These are phyloP conservation scores for Fusarium papillatum DNA, from an alignment of 2,329 filamentous ascomycete species.

Conservation along the genomic window DNA sequence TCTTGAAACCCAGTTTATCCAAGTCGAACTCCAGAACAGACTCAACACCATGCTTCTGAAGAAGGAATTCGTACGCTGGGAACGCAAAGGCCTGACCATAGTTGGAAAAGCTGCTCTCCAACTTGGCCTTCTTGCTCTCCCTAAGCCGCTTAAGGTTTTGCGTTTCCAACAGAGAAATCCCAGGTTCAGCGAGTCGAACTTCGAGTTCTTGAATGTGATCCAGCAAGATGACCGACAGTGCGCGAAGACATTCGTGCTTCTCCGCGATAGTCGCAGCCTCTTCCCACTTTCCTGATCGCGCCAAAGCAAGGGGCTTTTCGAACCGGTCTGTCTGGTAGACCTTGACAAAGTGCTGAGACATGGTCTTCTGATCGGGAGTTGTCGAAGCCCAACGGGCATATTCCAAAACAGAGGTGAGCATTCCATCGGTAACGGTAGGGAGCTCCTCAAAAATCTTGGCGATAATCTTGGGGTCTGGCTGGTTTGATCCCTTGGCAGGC, in stretches of 20 bases:
- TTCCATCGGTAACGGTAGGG: conserved; percentile 66
- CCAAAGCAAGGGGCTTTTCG: conserved; percentile 66
- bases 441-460: conserved; percentile 62
- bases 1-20: conserved; percentile 79
- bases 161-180: conserved; percentile 44
- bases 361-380: conserved; percentile 58
- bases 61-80: conserved; percentile 84
- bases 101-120: conserved; percentile 70
- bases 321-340: conserved; percentile 65
- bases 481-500: conserved; percentile 48
- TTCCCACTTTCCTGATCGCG: conserved; percentile 69
- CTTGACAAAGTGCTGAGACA: conserved; percentile 60
- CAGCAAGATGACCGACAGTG: conserved; percentile 69
- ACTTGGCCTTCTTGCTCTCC: conserved; percentile 57
- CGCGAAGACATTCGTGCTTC: conserved; percentile 67
- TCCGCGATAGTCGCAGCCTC: conserved; percentile 70
- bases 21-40: conserved; percentile 79
- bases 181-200: conserved; percentile 42
- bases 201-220: conserved; percentile 62
- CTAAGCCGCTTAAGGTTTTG: conserved; percentile 51
- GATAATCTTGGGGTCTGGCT: conserved; percentile 57
- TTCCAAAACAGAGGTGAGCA: conserved; percentile 68
- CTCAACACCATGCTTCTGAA: conserved; percentile 75
- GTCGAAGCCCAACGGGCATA: conserved; percentile 63
- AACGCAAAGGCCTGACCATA: conserved; percentile 78